Base-by-base conservation (phyloP, 768 basidiomycete genomes). In the Mycena vitilis region DNA sequence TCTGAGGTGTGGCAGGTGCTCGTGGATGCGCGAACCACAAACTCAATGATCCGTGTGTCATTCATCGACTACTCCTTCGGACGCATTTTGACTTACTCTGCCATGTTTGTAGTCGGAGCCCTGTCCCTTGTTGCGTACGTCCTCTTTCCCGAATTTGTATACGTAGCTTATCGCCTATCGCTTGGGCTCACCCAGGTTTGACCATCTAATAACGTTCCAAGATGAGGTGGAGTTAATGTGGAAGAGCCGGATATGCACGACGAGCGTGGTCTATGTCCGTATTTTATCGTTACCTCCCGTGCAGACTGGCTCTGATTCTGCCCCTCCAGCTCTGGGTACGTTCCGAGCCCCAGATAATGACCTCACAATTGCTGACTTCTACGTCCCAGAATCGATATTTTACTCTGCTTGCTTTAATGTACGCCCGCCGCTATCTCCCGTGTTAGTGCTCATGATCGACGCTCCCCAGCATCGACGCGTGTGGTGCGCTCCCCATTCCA, bases 151-250 rank as follows among this genome's bases (percentile, higher is more conserved):
- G 38, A 5, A 2, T 30, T 5, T 5, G 5, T 30, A 30, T 30
- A 30, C 30, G 30, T 30, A 30, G 30, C 30, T 30, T 30, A 10
- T 47, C 12, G 5, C 36, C 7, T 34, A 7, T 25, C 30, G 30
- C 30, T 20, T 36, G 15, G 8, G 42, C 23, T 13, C n/a, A n/a
- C 23, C 37, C n/a, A 70, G 69, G 36, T 70, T 63, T 30, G 69
- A 70, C 56, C 69, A 70, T 40, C n/a, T 66, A 18, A 62, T 66
- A 37, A 66, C 65, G 22, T 53, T 70, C 2, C 25, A 51, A 30
- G 61, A 70, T 23, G 69, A 70, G 34, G 66, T 66, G 34, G 69
- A 70, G 48, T 51, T 70, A 12, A 70, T 70, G 69, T 70, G 69
- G 69, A 61, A 49, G 37, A 62, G 59, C 20, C n/a, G 57, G 2